phyloP scores from a whole-genome alignment of 2,329 filamentous ascomycete species.

The Leptographium lundbergii region DNA sequence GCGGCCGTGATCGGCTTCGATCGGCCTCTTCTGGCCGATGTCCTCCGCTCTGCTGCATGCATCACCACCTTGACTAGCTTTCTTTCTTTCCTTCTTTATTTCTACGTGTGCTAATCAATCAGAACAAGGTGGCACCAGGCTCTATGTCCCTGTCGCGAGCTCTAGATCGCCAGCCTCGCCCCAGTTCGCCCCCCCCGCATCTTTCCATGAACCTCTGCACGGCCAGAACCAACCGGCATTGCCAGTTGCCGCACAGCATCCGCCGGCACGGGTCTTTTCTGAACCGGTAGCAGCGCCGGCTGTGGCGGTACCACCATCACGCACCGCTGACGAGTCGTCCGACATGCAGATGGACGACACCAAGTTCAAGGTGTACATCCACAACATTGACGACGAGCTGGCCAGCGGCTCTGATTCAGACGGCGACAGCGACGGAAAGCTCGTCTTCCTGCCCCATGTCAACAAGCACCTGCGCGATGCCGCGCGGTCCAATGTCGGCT shows the following conservation, averaged over 20 bases:
- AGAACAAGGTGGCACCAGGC: slow-evolving; percentile 51
- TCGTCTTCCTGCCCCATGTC: slow-evolving; percentile 76
- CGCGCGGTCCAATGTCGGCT: slow-evolving; percentile 29
- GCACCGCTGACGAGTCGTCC: slow-evolving; percentile 30
- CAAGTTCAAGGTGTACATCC: slow-evolving; percentile 79
- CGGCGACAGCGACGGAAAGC: slow-evolving; percentile 20
- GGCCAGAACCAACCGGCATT: background rate
- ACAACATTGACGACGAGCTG: slow-evolving; percentile 80
- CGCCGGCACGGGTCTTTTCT: background rate
- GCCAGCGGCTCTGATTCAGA: slow-evolving; percentile 43
- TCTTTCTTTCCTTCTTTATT: too few relatives aligned
- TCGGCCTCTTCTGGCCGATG: too few relatives aligned
- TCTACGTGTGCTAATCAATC: slow-evolving; percentile 4
- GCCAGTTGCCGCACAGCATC: background rate
- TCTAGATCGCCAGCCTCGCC: slow-evolving; percentile 12
- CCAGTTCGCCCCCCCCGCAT: background rate
- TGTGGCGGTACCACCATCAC: background rate
- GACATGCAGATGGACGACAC: slow-evolving; percentile 77
- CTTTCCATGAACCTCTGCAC: background rate
- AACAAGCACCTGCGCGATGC: slow-evolving; percentile 59
- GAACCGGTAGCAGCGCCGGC: background rate
- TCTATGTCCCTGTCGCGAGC: slow-evolving; percentile 53
- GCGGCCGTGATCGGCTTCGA: too few relatives aligned
- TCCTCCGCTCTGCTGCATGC: too few relatives aligned
- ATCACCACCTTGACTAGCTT: too few relatives aligned